phyloP scores from a whole-genome alignment of 345 rosid species.

The Brassica juncea region DNA sequence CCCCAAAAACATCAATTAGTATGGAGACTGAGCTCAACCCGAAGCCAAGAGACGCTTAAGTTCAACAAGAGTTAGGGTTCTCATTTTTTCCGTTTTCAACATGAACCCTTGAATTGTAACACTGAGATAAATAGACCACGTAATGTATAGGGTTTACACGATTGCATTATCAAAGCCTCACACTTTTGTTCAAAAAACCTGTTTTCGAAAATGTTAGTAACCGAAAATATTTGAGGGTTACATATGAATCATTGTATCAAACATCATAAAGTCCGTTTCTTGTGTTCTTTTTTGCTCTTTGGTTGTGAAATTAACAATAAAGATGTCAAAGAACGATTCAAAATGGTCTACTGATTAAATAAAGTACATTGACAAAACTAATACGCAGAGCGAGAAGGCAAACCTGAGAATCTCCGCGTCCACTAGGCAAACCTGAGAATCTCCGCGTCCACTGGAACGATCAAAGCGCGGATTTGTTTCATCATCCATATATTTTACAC shows the following conservation, averaged over 20 bases:
- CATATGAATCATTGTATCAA: neutral
- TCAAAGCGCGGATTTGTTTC: constrained; percentile 21
- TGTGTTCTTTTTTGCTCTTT: neutral
- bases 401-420: neutral
- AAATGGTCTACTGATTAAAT: constrained; percentile 26
- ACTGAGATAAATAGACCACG: neutral
- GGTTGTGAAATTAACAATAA: constrained; percentile 19
- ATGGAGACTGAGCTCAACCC: constrained; percentile 33
- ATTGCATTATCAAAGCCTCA: constrained; percentile 7
- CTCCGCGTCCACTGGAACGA: constrained; percentile 35
- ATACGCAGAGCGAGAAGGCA: constrained; percentile 28
- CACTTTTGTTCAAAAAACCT: neutral
- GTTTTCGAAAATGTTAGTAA: constrained; percentile 12
- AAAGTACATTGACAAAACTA: constrained; percentile 33
- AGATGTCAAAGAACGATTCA: constrained; percentile 11
- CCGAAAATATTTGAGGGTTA: constrained; percentile 5
- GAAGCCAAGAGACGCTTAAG: constrained; percentile 40
- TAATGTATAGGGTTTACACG: constrained; percentile 34
- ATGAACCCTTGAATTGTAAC: constrained; percentile 21
- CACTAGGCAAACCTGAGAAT: constrained; percentile 26
- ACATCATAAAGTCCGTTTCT: neutral
- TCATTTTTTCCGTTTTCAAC: constrained; percentile 14
- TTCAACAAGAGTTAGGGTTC: constrained; percentile 13
- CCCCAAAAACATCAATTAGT: constrained; percentile 11
- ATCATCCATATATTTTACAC: constrained; percentile 5